Base-by-base conservation (phyloP, 371 early-diverging fungal species). In the Rhizopus microsporus region DNA sequence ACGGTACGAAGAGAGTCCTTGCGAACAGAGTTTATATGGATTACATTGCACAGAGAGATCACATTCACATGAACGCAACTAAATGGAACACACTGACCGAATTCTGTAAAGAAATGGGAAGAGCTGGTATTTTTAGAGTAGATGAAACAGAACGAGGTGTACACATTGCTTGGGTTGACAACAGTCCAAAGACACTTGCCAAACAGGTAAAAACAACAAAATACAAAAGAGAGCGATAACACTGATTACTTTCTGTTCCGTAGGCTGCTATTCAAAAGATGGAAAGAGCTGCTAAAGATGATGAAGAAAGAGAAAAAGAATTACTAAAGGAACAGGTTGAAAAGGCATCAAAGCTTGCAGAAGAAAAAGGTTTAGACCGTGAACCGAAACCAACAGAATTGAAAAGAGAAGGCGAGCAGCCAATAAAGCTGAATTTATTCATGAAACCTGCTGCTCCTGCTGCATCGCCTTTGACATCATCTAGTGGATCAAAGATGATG, bases 41-140 rank as follows among this genome's bases (percentile, higher is more conserved):
- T 67, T 93, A 93, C 52, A 94, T 98, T 61, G 66, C 88, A 8
- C 94, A 97, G 71, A 77, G 89, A 29, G 72, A 90, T 49, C 98
- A 98, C 69, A 65, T 94, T 38, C 98, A 98, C 71, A 96, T 98
- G 97, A 98, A 96, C 63, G 84, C 96, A 4, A 98, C 98, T 0
- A 72, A 82, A 52, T 98, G 98, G 98, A 76, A 83, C 15, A 81
- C 95, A 5, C 74, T 98, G 15, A 75, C 89, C 3, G 96, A 91
- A 45, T 98, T 96, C 67, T 86, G 86, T 56, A 88, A 84, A 69
- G 75, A 90, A 62, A 75, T 98, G 37, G 97, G 96, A 7, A 77
- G 83, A 58, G 87, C 92, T 62, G 95, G 95, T 23, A 78, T 90
- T 38, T 85, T 88, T 52, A 74, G 84, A 40, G 94, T 96, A 3